Base-by-base conservation (phyloP, 805 yeast species). In the Saturnispora galanensis region DNA sequence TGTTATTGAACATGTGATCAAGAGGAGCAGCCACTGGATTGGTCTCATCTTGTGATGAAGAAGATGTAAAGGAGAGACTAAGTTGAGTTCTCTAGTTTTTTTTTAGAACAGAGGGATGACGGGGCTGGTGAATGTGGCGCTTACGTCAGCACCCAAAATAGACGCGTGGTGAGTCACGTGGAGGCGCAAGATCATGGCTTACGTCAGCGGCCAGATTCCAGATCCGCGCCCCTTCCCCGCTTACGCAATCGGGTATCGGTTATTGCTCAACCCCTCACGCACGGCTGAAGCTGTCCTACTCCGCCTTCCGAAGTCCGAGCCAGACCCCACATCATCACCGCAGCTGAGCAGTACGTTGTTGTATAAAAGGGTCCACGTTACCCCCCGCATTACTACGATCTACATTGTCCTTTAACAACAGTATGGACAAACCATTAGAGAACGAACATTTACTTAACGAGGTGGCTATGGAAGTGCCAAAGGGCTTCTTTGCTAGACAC, bases 401-500 rank as follows among this genome's bases (percentile, higher is more conserved):
- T 21, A 21, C 26, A 5, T 21, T 4, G 26, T n/a, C 29, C 9
- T 32, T 28, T 10, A 6, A 10, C 35, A 31, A 35, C 17, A 35
- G 31, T 28, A 30, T 35, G 11, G 17, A 29, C 11, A 41, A 57
- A 36, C 57, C 52, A 11, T 50, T 57, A 41, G 68, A 64, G 47
- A 62, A 60, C 41, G 64, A 61, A 39, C 66, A 62, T 35, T 49
- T 62, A 35, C 56, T 60, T 56, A 56, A 54, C 44, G 65, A 57
- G 36, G 41, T 38, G 16, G 50, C 61, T 2, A 26, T 63, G 17
- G 51, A 49, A 7, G 65, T 64, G 29, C 67, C 69, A 16, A 34
- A 46, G 28, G 69, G 68, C 3, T 65, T 64, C 50, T 50, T 63
- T 37, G 59, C 61, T 17, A 61, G 68, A 50, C 71, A 75, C 52